Evolutionary conservation across 805 yeast genomes (phyloP).

Genomic region (Yueomyces sinensis): DNA sequence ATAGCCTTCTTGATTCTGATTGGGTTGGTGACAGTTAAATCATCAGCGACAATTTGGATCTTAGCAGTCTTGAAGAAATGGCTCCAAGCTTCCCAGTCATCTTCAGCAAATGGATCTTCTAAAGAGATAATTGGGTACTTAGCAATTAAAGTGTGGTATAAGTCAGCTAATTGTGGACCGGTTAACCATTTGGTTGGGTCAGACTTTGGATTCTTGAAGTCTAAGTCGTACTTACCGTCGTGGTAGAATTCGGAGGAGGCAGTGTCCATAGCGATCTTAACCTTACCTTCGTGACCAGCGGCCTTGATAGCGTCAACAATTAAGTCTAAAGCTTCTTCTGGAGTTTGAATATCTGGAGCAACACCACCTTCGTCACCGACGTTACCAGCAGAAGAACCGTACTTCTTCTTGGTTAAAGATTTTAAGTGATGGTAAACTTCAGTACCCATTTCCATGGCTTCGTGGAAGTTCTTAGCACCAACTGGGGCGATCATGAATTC

Average conservation of each 20-base stretch:
- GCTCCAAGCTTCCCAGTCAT: constrained; percentile 98
- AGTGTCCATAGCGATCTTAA: constrained; percentile 86
- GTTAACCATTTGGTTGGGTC: constrained; percentile 85
- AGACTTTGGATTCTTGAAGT: constrained; percentile 94
- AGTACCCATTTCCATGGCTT: constrained; percentile 92
- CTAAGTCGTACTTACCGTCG: constrained; percentile 94
- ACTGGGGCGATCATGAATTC: constrained; percentile 99
- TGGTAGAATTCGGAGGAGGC: constrained; percentile 97
- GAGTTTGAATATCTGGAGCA: constrained; percentile 93
- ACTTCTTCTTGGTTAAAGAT: constrained; percentile 81
- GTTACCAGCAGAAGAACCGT: constrained; percentile 98
- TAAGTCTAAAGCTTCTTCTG: constrained; percentile 95
- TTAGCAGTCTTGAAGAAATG: constrained; percentile 67
- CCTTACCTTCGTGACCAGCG: constrained; percentile 93
- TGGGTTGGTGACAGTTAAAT: constrained; percentile 98
- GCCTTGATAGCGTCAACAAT: constrained; percentile 76
- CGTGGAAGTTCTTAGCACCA: constrained; percentile 80
- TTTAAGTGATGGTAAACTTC: constrained; percentile 97
- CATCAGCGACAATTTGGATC: constrained; percentile 94
- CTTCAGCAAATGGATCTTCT: constrained; percentile 99
- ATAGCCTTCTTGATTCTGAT: constrained; percentile 87
- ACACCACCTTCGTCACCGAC: constrained; percentile 99
- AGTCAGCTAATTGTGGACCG: constrained; percentile 74
- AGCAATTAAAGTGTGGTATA: constrained; percentile 67
- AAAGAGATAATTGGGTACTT: constrained; percentile 96